Base-by-base conservation (phyloP, 768 basidiomycete genomes). In the Epithele typhae region DNA sequence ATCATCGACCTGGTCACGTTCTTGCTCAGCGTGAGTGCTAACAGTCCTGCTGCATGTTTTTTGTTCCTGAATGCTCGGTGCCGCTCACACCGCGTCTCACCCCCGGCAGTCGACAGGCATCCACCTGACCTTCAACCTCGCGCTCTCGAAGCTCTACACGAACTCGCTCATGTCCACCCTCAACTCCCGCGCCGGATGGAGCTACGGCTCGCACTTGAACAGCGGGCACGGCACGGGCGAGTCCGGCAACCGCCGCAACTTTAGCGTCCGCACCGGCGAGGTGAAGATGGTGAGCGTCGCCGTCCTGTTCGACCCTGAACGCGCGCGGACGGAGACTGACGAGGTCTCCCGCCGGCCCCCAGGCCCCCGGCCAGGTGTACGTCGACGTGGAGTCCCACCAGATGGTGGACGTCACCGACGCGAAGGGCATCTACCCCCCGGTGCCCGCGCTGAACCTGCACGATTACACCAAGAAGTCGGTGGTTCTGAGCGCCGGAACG, bases 121-220 rank as follows among this genome's bases (percentile, higher is more conserved):
- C 5, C 64, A 69, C 43, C 53, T 69, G 10, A 41, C 62, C 8
- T 68, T 69, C 55, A 66, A 66, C 41, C 39, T 68, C 12, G 65
- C 68, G 1, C 62, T 68, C 17, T 64, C 65, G 7, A 69, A 69
- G 56, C 49, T 69, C n/a, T 69, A 69, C 52, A 66, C 65, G 25
- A 69, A 69, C 53, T 64, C 65, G 2, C 56, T 70, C 15, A 61
- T 70, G 64, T 69, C 68, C n/a, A 67, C 61, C 32, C 40, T 70
- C 40, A 70, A 70, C 49, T 62, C 67, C 7, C 61, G 68, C 12
- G 56, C 58, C 4, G 64, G 60, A n/a, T 68, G 65, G 64, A 58
- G 56, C 45, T 56, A 56, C 39, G 35, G 35, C 6, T n/a, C n/a
- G n/a, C 8, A 19, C 18, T 7, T 7, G 6, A n/a, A n/a, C 12